Percentiles rank a stretch among this genome's conserved stretches.
Evolutionary conservation across 2,329 filamentous ascomycete species (phyloP).

Genomic region (Plenodomus biglobosus): DNA sequence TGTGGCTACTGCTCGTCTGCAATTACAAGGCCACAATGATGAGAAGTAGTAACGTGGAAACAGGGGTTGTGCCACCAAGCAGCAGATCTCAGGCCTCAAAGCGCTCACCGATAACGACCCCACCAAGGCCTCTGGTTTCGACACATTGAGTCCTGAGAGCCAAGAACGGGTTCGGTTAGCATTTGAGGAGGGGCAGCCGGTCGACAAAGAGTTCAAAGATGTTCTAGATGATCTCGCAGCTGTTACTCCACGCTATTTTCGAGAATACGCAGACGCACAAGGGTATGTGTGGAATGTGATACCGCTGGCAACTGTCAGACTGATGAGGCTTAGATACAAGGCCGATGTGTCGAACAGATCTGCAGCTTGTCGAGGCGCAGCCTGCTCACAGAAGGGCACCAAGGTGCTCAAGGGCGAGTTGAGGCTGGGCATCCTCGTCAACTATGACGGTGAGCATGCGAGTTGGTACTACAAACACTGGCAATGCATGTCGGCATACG

Average conservation of each 20-base stretch:
- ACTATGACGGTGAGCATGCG: slow-evolving; percentile 49
- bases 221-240: slow-evolving; percentile 58
- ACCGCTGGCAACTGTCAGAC: not conserved
- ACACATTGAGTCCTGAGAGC: slow-evolving; percentile 67
- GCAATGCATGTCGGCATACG: slow-evolving; percentile 79
- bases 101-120: slow-evolving; percentile 58
- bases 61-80: slow-evolving; percentile 86
- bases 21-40: not conserved
- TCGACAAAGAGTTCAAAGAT: slow-evolving; percentile 77
- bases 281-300: slow-evolving; percentile 8
- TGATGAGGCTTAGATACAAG: slow-evolving; percentile 1
- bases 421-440: slow-evolving; percentile 63
- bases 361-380: slow-evolving; percentile 69
- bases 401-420: slow-evolving; percentile 83
- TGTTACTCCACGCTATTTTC: slow-evolving; percentile 1
- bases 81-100: slow-evolving; percentile 66
- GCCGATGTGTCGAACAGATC: slow-evolving; percentile 16
- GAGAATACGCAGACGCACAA: slow-evolving; percentile 13
- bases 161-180: slow-evolving; percentile 73
- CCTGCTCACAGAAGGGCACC: slow-evolving; percentile 66
- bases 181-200: slow-evolving; percentile 72
- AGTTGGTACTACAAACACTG: slow-evolving; percentile 80
- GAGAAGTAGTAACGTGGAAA: not conserved
- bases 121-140: slow-evolving; percentile 72
- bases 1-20: too few species aligned